Base-by-base conservation (phyloP, 176 grass and related monocot species). In the Ampelocalamus luodianensis region DNA sequence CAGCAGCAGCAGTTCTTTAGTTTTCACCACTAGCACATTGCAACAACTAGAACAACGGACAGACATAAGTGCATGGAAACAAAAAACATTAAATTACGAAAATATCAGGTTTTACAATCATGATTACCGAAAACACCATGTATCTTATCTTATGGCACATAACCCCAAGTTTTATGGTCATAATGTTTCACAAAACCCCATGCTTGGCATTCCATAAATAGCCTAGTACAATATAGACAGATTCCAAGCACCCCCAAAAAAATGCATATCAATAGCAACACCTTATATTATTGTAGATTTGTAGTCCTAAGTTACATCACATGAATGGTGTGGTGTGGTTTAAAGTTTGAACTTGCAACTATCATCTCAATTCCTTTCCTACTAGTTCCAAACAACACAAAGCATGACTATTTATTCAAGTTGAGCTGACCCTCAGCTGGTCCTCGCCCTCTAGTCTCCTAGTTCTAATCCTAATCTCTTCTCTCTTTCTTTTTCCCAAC, bases 381-480 rank as follows among this genome's bases (percentile, higher is more conserved):
- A 20, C 56, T 51, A 24, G 73, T 59, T 53, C 0, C 29, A 32
- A 29, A 53, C 22, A 51, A 59, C 61, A 48, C 20, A 63, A 61
- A 10, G 17, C 54, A 46, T 73, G 36, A 10, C 0, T 73, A 1
- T 72, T 89, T 86, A 78, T 88, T 83, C 3, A 77, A 50, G 54
- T 12, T 55, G 65, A 51, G 44, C 65, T 63, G 46, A 26, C 54
- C 73, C 48, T 64, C 58, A 51, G 60, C 46, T 55, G 74, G 64
- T 65, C 54, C 45, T 79, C 34, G 18, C 36, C 46, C 26, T 68
- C 3, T 67, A 80, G 54, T 36, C 55, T 53, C 56, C 68, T 34
- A 60, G n/a, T 77, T 40, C 72, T 90, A 90, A 18, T 29, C 76
- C 78, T 81, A 82, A 54, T 77, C 5, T 77, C 26, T 66, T 27